Evolutionary conservation across 371 early-diverging fungal genomes (phyloP).

Genomic region (Actinomucor elegans): DNA sequence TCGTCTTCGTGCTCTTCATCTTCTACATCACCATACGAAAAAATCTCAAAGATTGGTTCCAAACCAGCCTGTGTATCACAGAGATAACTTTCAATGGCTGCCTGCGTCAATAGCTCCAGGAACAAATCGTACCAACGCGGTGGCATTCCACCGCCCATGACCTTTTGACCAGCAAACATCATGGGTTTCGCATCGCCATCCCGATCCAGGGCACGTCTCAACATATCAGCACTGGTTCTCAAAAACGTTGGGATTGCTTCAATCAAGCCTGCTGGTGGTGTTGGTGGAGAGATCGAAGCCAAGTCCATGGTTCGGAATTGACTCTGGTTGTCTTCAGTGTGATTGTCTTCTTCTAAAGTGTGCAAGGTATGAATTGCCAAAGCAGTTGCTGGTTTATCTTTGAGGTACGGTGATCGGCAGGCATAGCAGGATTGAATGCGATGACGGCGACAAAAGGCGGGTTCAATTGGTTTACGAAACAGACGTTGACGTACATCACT

Average conservation of each 20-base stretch:
- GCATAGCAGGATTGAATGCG: conserved; percentile 34
- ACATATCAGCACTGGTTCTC: conserved; percentile 56
- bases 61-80: conserved; percentile 56
- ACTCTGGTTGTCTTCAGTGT: not conserved
- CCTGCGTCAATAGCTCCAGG: conserved; percentile 60
- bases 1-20: conserved; percentile 38
- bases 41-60: conserved; percentile 58
- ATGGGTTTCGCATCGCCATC: conserved; percentile 25
- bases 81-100: conserved; percentile 60
- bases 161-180: conserved; percentile 48
- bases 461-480: conserved; percentile 28
- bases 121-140: conserved; percentile 62
- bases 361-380: conserved; percentile 33
- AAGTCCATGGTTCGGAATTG: conserved; percentile 6
- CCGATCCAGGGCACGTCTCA: conserved; percentile 37
- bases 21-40: conserved; percentile 61
- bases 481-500: conserved; percentile 22
- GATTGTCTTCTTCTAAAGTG: conserved; percentile 38
- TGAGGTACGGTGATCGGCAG: conserved; percentile 29
- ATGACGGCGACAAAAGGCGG: conserved; percentile 45
- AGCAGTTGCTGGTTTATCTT: conserved; percentile 22
- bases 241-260: conserved; percentile 62
- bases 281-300: conserved; percentile 8
- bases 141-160: conserved; percentile 58
- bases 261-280: conserved; percentile 42